Conservation (phyloP, 371 early-diverging fungal genomes). For the Rhizomucor pusillus region DNA sequence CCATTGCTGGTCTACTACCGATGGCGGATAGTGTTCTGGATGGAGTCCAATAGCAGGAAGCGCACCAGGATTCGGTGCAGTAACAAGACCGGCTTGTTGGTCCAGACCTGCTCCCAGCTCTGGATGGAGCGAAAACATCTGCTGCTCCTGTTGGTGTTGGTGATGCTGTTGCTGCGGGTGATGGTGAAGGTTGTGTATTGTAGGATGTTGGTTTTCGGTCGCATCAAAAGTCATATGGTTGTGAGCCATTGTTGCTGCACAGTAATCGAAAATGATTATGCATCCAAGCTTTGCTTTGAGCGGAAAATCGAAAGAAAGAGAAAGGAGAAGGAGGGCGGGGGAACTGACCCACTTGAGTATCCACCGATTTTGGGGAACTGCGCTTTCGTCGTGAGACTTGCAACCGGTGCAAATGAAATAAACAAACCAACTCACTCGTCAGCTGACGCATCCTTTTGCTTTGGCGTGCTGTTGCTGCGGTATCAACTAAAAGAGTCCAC, state of each 20-base stretch:
- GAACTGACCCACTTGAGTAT: background rate
- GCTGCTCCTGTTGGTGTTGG: background rate
- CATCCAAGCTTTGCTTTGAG: background rate
- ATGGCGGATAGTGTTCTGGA: no score
- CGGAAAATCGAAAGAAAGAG: background rate
- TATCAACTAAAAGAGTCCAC: no score
- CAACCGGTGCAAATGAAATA: background rate
- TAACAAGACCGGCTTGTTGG: no score
- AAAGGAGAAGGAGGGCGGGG: background rate
- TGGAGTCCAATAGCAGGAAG: no score
- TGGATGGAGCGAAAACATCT: background rate
- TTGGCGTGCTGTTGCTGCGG: no score
- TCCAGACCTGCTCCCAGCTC: no score
- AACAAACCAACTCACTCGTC: background rate
- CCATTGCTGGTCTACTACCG: no score
- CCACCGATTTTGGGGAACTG: background rate
- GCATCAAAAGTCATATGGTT: background rate
- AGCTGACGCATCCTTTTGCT: background rate
- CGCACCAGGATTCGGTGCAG: no score
- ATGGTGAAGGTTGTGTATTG: background rate
- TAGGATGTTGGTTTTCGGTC: background rate
- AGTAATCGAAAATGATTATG: background rate
- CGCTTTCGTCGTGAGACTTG: background rate
- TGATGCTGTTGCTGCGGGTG: slow-evolving; percentile 1
- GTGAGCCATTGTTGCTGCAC: background rate